phyloP scores from a whole-genome alignment of 108 stramenopile species.

The Pseudonitzschia pungens region DNA sequence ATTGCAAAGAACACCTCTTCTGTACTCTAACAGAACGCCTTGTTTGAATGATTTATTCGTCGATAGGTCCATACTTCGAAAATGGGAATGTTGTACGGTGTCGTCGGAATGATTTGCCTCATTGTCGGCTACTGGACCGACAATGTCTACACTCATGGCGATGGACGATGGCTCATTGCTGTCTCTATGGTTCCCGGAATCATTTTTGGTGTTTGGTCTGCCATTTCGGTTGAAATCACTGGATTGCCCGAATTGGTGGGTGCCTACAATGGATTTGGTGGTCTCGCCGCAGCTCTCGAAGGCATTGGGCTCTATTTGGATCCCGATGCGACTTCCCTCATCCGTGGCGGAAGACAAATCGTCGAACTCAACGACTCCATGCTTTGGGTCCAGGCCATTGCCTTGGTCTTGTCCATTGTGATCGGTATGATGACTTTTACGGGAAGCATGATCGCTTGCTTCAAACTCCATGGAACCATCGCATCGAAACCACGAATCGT shows the following conservation, averaged over 20 bases:
- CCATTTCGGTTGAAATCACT: constrained; percentile 48
- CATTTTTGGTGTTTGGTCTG: constrained; percentile 38
- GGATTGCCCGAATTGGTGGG: constrained; percentile 60
- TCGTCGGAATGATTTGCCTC: constrained; percentile 47
- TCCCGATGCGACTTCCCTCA: constrained; percentile 37
- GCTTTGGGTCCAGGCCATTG: constrained; percentile 67
- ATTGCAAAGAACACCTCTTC: too few species aligned
- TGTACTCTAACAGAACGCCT: background rate
- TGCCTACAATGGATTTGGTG: constrained; percentile 61
- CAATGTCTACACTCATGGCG: constrained; percentile 48
- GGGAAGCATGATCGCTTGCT: constrained; percentile 77
- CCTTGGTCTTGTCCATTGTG: constrained; percentile 43
- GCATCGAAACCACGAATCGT: constrained; percentile 53
- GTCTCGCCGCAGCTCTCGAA: constrained; percentile 51
- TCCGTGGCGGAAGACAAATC: constrained; percentile 38
- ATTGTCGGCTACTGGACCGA: constrained; percentile 55
- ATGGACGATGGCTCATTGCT: constrained; percentile 56
- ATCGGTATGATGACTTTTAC: constrained; percentile 91
- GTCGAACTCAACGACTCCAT: constrained; percentile 41
- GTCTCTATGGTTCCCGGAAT: constrained; percentile 55
- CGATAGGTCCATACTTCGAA: constrained; percentile 45
- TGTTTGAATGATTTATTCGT: background rate
- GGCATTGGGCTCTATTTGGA: constrained; percentile 56
- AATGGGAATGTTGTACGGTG: constrained; percentile 64
- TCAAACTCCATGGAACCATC: constrained; percentile 74